Percentiles rank a stretch among this genome's conserved stretches.
phyloP scores from a whole-genome alignment of 495 filamentous ascomycete species.

The Glarea lozoyensis region DNA sequence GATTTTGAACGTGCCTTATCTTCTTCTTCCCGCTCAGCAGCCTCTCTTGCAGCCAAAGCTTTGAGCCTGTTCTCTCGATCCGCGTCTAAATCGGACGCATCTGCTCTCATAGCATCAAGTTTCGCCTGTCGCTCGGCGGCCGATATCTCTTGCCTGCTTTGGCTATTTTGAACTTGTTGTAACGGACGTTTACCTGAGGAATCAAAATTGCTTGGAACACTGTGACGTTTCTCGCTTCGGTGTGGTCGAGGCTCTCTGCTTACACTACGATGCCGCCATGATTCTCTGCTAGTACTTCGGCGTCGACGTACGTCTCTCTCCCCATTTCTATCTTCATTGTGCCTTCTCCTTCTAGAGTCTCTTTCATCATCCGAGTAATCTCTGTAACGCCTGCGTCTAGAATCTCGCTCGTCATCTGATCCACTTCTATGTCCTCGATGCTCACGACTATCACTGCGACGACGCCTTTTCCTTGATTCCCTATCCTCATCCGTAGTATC shows the following conservation, averaged over 20 bases:
- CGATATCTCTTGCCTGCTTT: no score
- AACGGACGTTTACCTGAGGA: no score
- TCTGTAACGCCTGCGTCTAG: no score
- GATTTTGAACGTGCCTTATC: constrained; percentile 45
- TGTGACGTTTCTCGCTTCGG: no score
- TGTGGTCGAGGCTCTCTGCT: no score
- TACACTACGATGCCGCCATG: no score
- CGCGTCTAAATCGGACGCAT: constrained; percentile 68
- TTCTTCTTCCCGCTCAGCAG: constrained; percentile 54
- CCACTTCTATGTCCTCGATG: constrained; percentile 15
- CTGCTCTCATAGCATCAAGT: constrained; percentile 80
- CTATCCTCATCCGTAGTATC: constrained; percentile 25
- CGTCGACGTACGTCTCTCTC: no score
- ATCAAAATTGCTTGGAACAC: no score
- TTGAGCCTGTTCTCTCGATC: constrained; percentile 65
- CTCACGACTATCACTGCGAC: constrained; percentile 18
- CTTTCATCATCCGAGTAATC: no score
- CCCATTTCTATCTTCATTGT: no score
- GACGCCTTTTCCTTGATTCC: constrained; percentile 14
- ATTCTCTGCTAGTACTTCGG: no score
- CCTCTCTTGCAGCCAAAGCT: constrained; percentile 56
- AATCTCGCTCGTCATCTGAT: constrained; percentile 11
- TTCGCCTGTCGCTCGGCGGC: constrained; percentile 54
- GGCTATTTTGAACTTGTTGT: constrained; percentile 26
- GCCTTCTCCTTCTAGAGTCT: no score